Evolutionary conservation across 2,329 filamentous ascomycete species (phyloP).

Genomic region (Paraphoma sp.): DNA sequence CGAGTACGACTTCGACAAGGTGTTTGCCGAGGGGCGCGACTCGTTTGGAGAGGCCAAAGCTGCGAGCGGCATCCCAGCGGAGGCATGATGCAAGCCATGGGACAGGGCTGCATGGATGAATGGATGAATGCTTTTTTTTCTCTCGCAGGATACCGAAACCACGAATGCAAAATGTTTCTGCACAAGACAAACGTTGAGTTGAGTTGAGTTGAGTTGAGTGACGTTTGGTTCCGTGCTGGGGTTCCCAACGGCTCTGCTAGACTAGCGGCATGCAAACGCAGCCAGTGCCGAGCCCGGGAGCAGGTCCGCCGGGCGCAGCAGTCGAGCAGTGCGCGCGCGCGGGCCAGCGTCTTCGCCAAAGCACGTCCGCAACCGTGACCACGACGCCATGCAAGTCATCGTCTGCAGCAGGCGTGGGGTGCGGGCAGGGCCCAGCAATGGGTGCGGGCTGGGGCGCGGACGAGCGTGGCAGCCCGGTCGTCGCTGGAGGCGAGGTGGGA

Average conservation of each 20-base stretch:
- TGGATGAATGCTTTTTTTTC: background rate
- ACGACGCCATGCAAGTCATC: conserved; percentile 20
- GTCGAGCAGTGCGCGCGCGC: conserved; percentile 4
- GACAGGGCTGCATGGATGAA: no score
- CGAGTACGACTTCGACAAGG: conserved; percentile 64
- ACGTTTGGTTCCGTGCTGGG: background rate
- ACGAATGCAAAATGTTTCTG: background rate
- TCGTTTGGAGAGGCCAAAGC: conserved; percentile 52
- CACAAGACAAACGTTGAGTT: background rate
- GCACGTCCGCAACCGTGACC: background rate
- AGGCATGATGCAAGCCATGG: conserved; percentile 7
- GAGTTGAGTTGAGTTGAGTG: background rate
- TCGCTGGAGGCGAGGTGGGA: conserved; percentile 29
- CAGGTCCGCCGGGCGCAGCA: no score
- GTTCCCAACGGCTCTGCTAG: background rate
- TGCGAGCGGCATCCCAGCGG: conserved; percentile 47
- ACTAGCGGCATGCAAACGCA: background rate
- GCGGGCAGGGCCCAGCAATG: background rate
- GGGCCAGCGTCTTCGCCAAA: conserved; percentile 4
- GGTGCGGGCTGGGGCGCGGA: background rate
- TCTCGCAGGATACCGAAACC: background rate
- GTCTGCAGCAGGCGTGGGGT: conserved; percentile 2
- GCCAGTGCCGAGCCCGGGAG: background rate
- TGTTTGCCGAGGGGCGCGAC: conserved; percentile 58
- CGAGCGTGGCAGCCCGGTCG: conserved; percentile 37